A percentile compares a stretch with the other conserved stretches of the same genome.
Conservation (phyloP, 768 basidiomycete genomes). For the Clitopilus hobsonii region DNA sequence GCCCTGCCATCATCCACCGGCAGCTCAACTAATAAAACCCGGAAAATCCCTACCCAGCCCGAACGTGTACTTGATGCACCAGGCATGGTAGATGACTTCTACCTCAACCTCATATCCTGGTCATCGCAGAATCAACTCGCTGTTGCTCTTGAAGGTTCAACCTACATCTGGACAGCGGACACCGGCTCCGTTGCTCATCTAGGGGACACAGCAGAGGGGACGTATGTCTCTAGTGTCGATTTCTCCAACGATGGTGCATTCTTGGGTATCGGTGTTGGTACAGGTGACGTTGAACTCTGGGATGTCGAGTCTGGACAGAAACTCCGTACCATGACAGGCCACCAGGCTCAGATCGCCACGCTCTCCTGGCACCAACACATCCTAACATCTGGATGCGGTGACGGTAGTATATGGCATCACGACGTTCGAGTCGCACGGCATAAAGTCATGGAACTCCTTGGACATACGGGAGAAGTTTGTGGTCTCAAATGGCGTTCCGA, state of each 20-base stretch:
- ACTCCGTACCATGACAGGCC: conserved; percentile 88
- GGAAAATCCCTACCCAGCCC: conserved; percentile 82
- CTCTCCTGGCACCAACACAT: conserved; percentile 88
- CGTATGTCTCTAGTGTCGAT: conserved; percentile 72
- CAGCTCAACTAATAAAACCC: conserved; percentile 59
- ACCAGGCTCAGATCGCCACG: conserved; percentile 77
- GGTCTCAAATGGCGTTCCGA: conserved; percentile 87
- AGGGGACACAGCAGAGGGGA: conserved; percentile 69
- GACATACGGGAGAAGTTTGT: conserved; percentile 92
- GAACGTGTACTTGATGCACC: conserved; percentile 96
- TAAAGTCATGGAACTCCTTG: conserved; percentile 85
- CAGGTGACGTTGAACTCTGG: conserved; percentile 93
- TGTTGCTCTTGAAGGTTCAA: conserved; percentile 81
- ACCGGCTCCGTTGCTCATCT: conserved; percentile 79
- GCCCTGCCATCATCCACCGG: conserved; percentile 62
- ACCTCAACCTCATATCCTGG: conserved; percentile 93
- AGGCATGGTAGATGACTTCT: conserved; percentile 92
- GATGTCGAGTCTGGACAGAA: conserved; percentile 77
- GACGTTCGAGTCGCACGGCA: conserved; percentile 87
- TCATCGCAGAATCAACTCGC: conserved; percentile 81
- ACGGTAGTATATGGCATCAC: conserved; percentile 95
- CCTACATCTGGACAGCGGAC: conserved; percentile 94
- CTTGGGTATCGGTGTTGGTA: conserved; percentile 75
- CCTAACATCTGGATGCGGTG: conserved; percentile 82
- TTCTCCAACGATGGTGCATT: conserved; percentile 80